phyloP scores from a whole-genome alignment of 192 early-diverging fungal species.

The Backusella psychrophila region DNA sequence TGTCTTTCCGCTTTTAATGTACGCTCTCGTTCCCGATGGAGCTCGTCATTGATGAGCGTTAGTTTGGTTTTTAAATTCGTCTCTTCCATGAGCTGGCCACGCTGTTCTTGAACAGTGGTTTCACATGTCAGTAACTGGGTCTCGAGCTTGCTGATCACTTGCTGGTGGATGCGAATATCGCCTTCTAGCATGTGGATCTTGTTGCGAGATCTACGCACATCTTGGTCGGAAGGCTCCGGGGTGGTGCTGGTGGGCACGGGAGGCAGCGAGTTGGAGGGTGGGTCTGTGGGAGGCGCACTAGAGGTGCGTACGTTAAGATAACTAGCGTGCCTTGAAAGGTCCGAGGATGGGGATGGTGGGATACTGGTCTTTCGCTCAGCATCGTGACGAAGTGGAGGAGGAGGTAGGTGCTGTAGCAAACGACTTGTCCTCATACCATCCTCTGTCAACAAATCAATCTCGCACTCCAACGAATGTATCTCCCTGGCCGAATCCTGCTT shows the following conservation, averaged over 20 bases:
- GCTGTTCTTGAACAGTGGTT: constrained; percentile 18
- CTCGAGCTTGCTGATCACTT: constrained; percentile 37
- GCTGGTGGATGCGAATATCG: constrained; percentile 22
- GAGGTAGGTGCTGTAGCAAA: not conserved
- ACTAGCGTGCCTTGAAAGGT: not conserved
- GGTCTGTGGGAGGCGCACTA: not conserved
- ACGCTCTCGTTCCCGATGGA: constrained; percentile 34
- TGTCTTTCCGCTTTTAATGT: constrained; percentile 43
- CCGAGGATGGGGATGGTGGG: not conserved
- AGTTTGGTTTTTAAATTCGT: not conserved
- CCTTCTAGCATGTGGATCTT: not conserved
- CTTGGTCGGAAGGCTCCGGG: no score
- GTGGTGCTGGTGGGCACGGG: not conserved
- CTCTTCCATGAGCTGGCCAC: not conserved
- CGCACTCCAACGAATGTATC: not conserved
- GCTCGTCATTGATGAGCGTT: not conserved
- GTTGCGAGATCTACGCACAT: not conserved
- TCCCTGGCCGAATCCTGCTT: not conserved
- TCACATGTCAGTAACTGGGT: constrained; percentile 41
- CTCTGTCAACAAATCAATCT: not conserved
- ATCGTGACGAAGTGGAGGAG: not conserved
- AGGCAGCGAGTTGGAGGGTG: constrained; percentile 5
- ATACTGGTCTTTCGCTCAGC: not conserved
- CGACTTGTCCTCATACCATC: not conserved
- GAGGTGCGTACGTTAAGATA: not conserved